Conservation (phyloP, 106 monocot genomes). For the Apostasia ramifera region DNA sequence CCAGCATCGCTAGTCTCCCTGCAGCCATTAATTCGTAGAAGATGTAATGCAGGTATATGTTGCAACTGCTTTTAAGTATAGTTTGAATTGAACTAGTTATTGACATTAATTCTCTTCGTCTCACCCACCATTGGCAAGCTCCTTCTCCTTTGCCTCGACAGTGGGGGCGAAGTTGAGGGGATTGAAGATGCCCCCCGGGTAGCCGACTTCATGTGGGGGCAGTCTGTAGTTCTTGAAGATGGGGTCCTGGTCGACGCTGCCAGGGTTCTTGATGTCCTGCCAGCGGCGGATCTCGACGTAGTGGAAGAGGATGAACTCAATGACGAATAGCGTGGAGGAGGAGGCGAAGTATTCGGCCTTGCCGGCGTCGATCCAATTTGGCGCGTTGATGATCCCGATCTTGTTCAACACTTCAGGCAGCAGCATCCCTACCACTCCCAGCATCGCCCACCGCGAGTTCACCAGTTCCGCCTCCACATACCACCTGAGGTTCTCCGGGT, state of each 20-base stretch:
- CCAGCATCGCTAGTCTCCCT: conserved; percentile 81
- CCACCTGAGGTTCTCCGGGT: conserved; percentile 89
- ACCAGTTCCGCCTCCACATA: conserved; percentile 87
- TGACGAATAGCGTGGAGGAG: conserved; percentile 90
- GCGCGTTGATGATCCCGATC: conserved; percentile 75
- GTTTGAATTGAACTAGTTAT: no score
- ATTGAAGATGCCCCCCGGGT: conserved; percentile 94
- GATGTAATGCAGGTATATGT: no score
- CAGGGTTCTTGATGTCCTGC: conserved; percentile 99
- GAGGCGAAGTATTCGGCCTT: conserved; percentile 91
- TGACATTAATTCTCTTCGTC: background rate
- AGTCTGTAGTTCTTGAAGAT: conserved; percentile 95
- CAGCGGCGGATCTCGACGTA: conserved; percentile 95
- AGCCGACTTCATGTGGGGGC: conserved; percentile 65
- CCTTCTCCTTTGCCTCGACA: conserved; percentile 89
- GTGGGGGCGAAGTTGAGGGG: conserved; percentile 89
- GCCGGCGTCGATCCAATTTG: conserved; percentile 87
- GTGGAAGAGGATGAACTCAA: conserved; percentile 97
- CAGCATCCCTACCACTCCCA: conserved; percentile 89
- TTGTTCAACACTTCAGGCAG: conserved; percentile 86
- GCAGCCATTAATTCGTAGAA: background rate
- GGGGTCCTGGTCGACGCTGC: conserved; percentile 95
- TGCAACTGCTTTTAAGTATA: no score
- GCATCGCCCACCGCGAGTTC: conserved; percentile 92
- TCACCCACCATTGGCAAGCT: conserved; percentile 75